Percentiles rank a stretch among this genome's conserved stretches.
Conservation (phyloP, 805 yeast genomes). For the Saccharomycopsis selenospora region DNA sequence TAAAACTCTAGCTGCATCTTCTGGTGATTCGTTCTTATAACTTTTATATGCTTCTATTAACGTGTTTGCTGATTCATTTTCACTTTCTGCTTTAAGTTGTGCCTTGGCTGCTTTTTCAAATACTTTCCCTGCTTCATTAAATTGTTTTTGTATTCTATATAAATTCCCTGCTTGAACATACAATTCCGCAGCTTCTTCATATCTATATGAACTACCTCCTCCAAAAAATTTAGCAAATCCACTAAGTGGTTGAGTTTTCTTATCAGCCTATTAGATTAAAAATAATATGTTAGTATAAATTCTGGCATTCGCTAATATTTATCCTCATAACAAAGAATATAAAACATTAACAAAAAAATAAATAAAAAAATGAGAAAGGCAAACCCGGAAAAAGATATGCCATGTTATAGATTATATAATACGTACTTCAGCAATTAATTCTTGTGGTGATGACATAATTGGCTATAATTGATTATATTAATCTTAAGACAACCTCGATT, state of each 20-base stretch:
- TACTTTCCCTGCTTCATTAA: slow-evolving; percentile 67
- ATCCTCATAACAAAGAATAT: too few relatives aligned
- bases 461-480: neutral
- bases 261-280: slow-evolving; percentile 48
- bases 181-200: slow-evolving; percentile 89
- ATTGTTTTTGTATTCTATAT: slow-evolving; percentile 70
- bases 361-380: too few relatives aligned
- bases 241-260: slow-evolving; percentile 57
- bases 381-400: too few relatives aligned
- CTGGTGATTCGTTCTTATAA: slow-evolving; percentile 65
- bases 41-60: slow-evolving; percentile 87
- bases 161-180: slow-evolving; percentile 91
- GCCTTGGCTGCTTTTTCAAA: slow-evolving; percentile 81
- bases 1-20: slow-evolving; percentile 69
- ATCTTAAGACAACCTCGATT: neutral
- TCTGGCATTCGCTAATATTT: too few relatives aligned
- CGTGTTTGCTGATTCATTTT: slow-evolving; percentile 88
- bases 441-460: slow-evolving; percentile 12
- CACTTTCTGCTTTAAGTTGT: slow-evolving; percentile 65
- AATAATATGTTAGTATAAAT: neutral
- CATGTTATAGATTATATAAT: neutral
- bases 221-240: slow-evolving; percentile 70
- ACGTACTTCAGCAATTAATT: slow-evolving; percentile 11
- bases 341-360: too few relatives aligned
- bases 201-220: slow-evolving; percentile 50